Conservation (phyloP, 768 basidiomycete genomes). For the Phallus indusiatus region DNA sequence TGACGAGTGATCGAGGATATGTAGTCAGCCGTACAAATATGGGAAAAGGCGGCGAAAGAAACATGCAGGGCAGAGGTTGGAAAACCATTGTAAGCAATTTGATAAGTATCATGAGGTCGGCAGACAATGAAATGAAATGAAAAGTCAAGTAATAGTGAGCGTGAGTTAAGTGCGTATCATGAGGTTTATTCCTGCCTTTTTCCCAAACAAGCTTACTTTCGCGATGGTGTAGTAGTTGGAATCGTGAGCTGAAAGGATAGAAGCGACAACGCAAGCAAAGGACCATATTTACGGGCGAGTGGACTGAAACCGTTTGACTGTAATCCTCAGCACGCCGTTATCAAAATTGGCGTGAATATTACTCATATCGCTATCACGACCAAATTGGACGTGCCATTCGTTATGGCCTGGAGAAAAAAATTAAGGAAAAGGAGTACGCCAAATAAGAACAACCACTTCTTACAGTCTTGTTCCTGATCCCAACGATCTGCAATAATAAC, state of each 20-base stretch:
- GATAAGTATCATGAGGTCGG: too few relatives aligned
- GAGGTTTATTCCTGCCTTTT: not conserved
- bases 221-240: not conserved
- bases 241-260: not conserved
- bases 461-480: constrained; percentile 19
- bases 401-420: constrained; percentile 14
- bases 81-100: too few relatives aligned
- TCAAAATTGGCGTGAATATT: constrained; percentile 15
- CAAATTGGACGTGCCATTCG: constrained; percentile 19
- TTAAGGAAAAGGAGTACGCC: not conserved
- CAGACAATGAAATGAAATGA: too few relatives aligned
- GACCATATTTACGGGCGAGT: not conserved
- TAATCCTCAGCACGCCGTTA: constrained; percentile 16
- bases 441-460: constrained; percentile 12
- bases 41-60: too few relatives aligned
- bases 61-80: too few relatives aligned
- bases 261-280: not conserved
- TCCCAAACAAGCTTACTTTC: not conserved
- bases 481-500: constrained; percentile 19
- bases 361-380: constrained; percentile 18
- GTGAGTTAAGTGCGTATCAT: not conserved
- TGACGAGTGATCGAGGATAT: too few relatives aligned
- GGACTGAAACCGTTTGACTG: constrained; percentile 12
- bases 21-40: too few relatives aligned
- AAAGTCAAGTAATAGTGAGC: too few relatives aligned